Conservation (phyloP, 225 moss, liverwort and hornwort species). For the Sphagnum tenellum region DNA sequence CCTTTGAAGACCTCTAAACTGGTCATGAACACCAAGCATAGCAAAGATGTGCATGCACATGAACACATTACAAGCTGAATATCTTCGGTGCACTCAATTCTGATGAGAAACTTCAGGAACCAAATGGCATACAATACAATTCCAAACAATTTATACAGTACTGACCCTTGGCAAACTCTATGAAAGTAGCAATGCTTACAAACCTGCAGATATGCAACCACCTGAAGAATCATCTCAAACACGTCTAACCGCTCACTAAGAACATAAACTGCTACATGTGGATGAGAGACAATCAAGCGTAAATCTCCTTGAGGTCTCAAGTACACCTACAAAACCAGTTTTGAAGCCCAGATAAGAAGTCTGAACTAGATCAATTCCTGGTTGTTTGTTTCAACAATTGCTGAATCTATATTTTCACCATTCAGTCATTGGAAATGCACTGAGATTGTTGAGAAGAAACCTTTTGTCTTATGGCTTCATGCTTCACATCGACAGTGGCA, state of each 20-base stretch:
- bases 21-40: too few relatives aligned
- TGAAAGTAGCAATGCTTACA: conserved; percentile 1
- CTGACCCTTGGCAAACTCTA: too few relatives aligned
- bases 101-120: not conserved
- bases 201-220: conserved; percentile 46
- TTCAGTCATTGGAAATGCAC: too few relatives aligned
- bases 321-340: conserved; percentile 24
- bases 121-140: not conserved
- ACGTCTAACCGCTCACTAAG: conserved; percentile 20
- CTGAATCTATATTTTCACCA: too few relatives aligned
- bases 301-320: conserved; percentile 59
- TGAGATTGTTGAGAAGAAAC: too few relatives aligned
- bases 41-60: not conserved
- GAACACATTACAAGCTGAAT: not conserved
- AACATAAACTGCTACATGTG: conserved; percentile 37
- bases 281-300: conserved; percentile 49
- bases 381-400: too few relatives aligned
- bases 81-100: not conserved
- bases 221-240: conserved; percentile 22
- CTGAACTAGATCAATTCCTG: too few relatives aligned
- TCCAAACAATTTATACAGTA: not conserved
- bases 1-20: too few relatives aligned
- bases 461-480: too few relatives aligned
- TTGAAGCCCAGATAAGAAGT: too few relatives aligned
- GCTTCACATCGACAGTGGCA: too few relatives aligned